Conservation (phyloP, 306 rosid species). For the Ceratonia siliqua region DNA sequence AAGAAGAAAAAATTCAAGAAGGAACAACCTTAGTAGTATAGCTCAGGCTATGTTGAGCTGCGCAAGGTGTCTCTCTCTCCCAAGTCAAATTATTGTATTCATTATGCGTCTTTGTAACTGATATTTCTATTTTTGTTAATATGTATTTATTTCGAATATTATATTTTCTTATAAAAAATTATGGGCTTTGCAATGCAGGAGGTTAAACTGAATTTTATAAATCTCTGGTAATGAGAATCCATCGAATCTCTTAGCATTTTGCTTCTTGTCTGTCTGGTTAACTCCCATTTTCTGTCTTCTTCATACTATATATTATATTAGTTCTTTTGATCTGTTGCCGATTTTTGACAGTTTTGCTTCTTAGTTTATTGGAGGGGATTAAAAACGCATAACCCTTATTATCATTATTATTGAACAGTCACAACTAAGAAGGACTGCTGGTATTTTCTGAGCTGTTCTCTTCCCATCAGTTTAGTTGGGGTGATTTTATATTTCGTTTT, state of each 20-base stretch:
- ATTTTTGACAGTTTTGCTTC: not conserved
- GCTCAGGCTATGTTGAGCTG: not conserved
- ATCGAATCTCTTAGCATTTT: not conserved
- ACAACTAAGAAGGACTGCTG: not conserved
- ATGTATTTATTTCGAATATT: not conserved
- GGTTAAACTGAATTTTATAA: conserved; percentile 12
- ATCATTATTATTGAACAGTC: too few relatives aligned
- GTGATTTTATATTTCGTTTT: not conserved
- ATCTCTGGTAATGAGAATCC: conserved; percentile 21
- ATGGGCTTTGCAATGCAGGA: conserved; percentile 40
- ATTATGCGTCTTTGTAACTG: not conserved
- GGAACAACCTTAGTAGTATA: not conserved
- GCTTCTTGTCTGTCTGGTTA: conserved; percentile 37
- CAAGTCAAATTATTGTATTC: conserved; percentile 25
- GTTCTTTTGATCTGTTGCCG: not conserved
- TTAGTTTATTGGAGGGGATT: not conserved
- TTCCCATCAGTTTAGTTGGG: not conserved
- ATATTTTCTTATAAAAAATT: not conserved
- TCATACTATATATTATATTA: not conserved
- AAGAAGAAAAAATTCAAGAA: not conserved
- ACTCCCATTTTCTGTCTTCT: conserved; percentile 24
- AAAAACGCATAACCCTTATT: too few relatives aligned
- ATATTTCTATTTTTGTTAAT: not conserved
- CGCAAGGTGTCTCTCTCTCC: conserved; percentile 8
- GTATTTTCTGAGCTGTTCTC: too few relatives aligned